Percentiles rank a stretch among this genome's conserved stretches.
Evolutionary conservation across 805 yeast species (phyloP).

Genomic region (Candida pini): DNA sequence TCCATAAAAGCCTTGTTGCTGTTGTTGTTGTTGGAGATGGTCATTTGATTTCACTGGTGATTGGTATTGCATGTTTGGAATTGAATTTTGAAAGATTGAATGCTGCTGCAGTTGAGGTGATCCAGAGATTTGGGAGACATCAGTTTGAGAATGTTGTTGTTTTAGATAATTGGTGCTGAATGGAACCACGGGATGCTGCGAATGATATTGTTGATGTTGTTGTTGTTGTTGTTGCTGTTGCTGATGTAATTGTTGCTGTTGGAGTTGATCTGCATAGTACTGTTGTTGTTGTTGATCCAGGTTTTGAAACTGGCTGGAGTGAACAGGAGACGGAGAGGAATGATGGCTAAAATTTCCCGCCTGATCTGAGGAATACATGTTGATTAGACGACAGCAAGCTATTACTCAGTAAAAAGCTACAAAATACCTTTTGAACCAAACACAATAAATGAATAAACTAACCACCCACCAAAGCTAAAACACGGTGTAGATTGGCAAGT

Average conservation of each 20-base stretch:
- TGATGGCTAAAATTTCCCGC: no score
- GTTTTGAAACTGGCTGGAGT: no score
- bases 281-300: conserved; percentile 23
- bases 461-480: no score
- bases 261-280: conserved; percentile 20
- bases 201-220: conserved; percentile 27
- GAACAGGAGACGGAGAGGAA: no score
- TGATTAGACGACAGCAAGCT: no score
- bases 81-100: conserved; percentile 12
- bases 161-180: conserved; percentile 15
- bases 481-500: no score
- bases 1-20: conserved; percentile 10
- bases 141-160: conserved; percentile 19
- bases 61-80: conserved; percentile 23
- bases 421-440: no score
- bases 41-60: no score
- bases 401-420: no score
- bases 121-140: conserved; percentile 9
- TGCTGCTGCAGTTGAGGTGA: conserved; percentile 13
- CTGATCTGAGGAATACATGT: no score
- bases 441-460: no score
- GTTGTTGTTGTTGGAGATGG: conserved; percentile 11
- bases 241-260: conserved; percentile 29
- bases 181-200: conserved; percentile 5
- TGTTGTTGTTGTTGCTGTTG: conserved; percentile 29